Evolutionary conservation across 441 rosid species (phyloP), one percentile per base, ranked within the genome.

Genomic region (Populus trichocarpa): DNA sequence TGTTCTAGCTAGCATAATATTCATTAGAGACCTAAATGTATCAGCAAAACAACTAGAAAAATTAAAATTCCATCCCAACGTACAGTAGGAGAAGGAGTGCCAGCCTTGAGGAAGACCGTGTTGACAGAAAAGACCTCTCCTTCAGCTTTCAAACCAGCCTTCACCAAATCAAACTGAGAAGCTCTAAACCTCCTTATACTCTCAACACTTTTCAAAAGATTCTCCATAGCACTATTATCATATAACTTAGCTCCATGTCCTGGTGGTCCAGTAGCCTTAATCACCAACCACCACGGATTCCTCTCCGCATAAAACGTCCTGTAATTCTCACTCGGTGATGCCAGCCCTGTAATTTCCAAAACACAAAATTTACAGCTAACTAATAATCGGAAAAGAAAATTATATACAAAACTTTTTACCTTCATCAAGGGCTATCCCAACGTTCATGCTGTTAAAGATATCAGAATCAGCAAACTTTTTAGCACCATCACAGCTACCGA

Each of bases 231-330:
- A 65, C 93, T 87, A 72, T 94, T 90, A 73, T 96, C 99, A 79
- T 93, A 96, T 63, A 96, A 90, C 90, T 88, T 96, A 0, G 97
- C 97, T 65, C 99, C 97, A 68, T 96, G 97, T 30, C 99, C 99
- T 22, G 99, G 99, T 42, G 97, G 86, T 22, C 99, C 99, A 22
- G 65, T 81, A 46, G 97, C 97, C 90, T 90, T 96, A 46, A 94
- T 90, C 83, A 87, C 95, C 81, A 91, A 79, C 97, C 94, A 91
- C 97, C 97, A 89, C 0, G 97, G 88, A 74, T 86, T 70, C 88
- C 97, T 94, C 89, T 96, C 99, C 26, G 84, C 97, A 66, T 88
- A 94, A 80, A 91, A 94, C 7, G 83, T 84, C 82, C 95, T 84
- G 78, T 94, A 96, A 50, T 84, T 80, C 83, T 90, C 92, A 71